A percentile compares a stretch with the other conserved stretches of the same genome.
phyloP scores from a whole-genome alignment of 805 yeast species.

The Starmerella apis region DNA sequence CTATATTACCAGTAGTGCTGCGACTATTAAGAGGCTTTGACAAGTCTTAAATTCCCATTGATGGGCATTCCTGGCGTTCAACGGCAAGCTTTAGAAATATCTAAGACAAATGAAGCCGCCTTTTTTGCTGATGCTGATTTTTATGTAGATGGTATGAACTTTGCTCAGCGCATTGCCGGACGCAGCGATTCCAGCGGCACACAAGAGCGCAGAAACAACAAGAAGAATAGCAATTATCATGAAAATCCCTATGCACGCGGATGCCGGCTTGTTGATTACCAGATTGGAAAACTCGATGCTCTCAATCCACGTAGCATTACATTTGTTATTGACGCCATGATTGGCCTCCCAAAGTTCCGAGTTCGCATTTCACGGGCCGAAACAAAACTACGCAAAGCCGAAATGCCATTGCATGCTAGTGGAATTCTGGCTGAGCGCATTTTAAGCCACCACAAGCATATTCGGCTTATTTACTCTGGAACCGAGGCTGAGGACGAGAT shows the following conservation, averaged over 20 bases:
- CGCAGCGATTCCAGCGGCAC: neutral
- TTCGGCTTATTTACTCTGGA: conserved; percentile 5
- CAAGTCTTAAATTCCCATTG: neutral
- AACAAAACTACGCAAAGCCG: neutral
- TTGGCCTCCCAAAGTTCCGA: conserved; percentile 8
- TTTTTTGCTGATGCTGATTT: conserved; percentile 5
- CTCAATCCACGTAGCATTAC: conserved; percentile 7
- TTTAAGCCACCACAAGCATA: neutral
- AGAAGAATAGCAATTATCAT: neutral
- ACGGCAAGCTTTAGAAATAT: neutral
- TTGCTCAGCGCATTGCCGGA: neutral
- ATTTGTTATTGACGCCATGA: conserved; percentile 7
- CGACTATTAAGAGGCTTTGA: too few species aligned
- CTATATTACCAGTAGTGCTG: too few species aligned
- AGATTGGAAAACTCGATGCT: neutral
- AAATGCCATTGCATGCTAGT: neutral
- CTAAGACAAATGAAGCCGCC: neutral
- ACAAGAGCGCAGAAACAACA: neutral
- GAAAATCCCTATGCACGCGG: neutral
- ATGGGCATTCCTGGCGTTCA: conserved; percentile 7
- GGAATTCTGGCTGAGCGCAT: neutral
- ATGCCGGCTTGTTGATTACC: neutral
- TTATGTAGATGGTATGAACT: conserved; percentile 9
- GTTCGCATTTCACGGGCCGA: conserved; percentile 2
- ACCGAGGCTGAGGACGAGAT: conserved; percentile 18